phyloP scores from a whole-genome alignment of 331 rosid species.

The Stylosanthes scabra region DNA sequence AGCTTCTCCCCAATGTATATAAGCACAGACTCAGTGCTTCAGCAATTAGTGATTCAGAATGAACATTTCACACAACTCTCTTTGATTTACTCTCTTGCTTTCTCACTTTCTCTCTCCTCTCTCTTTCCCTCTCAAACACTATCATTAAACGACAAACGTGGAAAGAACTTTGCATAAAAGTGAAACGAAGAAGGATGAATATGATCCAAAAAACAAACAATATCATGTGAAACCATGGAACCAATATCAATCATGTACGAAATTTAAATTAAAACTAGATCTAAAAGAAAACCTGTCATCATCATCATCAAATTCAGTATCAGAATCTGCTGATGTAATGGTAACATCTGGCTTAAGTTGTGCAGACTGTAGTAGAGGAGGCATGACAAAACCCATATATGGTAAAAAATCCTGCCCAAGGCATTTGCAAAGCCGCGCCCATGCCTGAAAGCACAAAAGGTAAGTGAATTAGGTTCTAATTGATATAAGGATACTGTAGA shows the following conservation, averaged over 20 bases:
- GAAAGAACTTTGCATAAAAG: conserved; percentile 6
- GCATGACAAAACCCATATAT: conserved; percentile 81
- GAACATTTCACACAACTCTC: too few species aligned
- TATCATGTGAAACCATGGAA: conserved; percentile 17
- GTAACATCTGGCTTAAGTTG: conserved; percentile 85
- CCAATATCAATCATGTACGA: conserved; percentile 16
- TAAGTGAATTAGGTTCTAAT: conserved; percentile 26
- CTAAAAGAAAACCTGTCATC: conserved; percentile 68
- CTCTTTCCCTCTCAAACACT: too few species aligned
- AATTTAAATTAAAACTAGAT: conserved; percentile 17
- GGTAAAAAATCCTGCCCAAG: conserved; percentile 87
- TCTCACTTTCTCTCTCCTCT: too few species aligned
- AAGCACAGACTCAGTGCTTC: too few species aligned
- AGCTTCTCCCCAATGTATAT: too few species aligned
- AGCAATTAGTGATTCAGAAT: too few species aligned
- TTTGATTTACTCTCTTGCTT: too few species aligned
- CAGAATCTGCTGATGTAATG: conserved; percentile 77
- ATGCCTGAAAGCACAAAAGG: conserved; percentile 55
- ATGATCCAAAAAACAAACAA: conserved; percentile 7
- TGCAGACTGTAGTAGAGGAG: conserved; percentile 78
- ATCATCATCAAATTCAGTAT: conserved; percentile 71
- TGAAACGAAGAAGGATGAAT: conserved; percentile 31
- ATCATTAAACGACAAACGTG: neutral
- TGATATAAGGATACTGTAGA: neutral
- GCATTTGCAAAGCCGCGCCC: conserved; percentile 87